Conservation (phyloP, 768 basidiomycete species). For the Russula ochroleuca region DNA sequence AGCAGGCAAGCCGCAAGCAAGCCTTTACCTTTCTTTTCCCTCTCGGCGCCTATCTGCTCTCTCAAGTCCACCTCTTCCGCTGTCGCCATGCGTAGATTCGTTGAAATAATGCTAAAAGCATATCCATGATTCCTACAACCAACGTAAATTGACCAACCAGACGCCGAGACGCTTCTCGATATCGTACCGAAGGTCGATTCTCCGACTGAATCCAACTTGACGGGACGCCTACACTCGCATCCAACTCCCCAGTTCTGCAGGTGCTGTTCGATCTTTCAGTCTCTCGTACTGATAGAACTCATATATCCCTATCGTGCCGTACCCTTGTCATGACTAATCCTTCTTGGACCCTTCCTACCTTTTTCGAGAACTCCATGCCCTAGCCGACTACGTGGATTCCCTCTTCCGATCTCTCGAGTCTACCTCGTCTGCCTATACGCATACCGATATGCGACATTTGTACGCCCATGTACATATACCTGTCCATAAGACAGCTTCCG, state of each 20-base stretch:
- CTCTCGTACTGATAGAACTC: neutral
- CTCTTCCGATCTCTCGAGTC: neutral
- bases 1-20: neutral
- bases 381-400: conserved; percentile 1
- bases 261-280: neutral
- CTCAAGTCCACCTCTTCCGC: neutral
- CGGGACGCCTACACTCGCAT: neutral
- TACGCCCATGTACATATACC: neutral
- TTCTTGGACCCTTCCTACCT: neutral
- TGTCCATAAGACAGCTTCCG: neutral
- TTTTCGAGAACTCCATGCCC: conserved; percentile 10
- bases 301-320: neutral
- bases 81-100: neutral
- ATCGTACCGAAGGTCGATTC: conserved; percentile 8
- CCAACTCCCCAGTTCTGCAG: neutral
- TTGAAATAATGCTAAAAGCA: neutral
- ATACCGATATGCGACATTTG: neutral
- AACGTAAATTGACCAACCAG: conserved; percentile 2
- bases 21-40: neutral
- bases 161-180: conserved; percentile 1
- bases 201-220: conserved; percentile 17
- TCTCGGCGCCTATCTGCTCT: conserved; percentile 1
- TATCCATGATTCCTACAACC: neutral
- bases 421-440: neutral
- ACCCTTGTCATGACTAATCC: conserved; percentile 5